A percentile compares a stretch with the other conserved stretches of the same genome.
phyloP scores from a whole-genome alignment of 805 yeast genomes.

The Candida ovalis region DNA sequence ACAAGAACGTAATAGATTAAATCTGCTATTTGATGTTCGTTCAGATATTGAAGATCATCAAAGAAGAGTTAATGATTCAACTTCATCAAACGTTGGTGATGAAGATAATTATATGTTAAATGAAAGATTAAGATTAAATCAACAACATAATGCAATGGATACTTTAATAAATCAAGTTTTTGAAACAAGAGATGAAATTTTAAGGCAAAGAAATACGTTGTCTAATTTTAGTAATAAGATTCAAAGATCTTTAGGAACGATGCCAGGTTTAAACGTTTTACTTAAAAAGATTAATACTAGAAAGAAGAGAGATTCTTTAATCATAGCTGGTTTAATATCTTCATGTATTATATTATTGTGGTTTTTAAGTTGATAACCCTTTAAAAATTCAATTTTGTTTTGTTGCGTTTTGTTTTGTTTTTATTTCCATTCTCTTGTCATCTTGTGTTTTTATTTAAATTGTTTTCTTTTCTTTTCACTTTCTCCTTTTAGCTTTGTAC shows the following conservation, averaged over 20 bases:
- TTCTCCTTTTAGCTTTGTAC: neutral
- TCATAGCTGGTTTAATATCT: constrained; percentile 72
- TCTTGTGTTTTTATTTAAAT: neutral
- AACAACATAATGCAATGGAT: constrained; percentile 74
- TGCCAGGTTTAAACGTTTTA: constrained; percentile 81
- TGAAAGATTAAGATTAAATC: constrained; percentile 71
- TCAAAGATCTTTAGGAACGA: constrained; percentile 53
- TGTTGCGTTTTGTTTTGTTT: too few species aligned
- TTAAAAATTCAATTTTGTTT: neutral
- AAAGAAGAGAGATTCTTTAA: constrained; percentile 80
- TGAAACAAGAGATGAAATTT: constrained; percentile 82
- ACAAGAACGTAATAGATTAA: constrained; percentile 74
- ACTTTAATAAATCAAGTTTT: constrained; percentile 77
- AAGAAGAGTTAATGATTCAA: constrained; percentile 31
- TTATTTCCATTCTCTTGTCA: neutral
- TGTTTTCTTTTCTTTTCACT: neutral
- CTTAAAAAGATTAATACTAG: constrained; percentile 82
- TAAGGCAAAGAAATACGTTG: constrained; percentile 64
- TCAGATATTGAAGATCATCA: constrained; percentile 74
- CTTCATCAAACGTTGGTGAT: constrained; percentile 14
- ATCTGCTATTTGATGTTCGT: constrained; percentile 71
- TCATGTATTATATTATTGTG: constrained; percentile 66
- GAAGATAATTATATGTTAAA: constrained; percentile 57
- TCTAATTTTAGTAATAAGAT: constrained; percentile 61
- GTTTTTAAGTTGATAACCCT: constrained; percentile 18